These are phyloP conservation scores for Eremomyces bilateralis DNA, from an alignment of 495 filamentous ascomycete species.

Conservation along the genomic window DNA sequence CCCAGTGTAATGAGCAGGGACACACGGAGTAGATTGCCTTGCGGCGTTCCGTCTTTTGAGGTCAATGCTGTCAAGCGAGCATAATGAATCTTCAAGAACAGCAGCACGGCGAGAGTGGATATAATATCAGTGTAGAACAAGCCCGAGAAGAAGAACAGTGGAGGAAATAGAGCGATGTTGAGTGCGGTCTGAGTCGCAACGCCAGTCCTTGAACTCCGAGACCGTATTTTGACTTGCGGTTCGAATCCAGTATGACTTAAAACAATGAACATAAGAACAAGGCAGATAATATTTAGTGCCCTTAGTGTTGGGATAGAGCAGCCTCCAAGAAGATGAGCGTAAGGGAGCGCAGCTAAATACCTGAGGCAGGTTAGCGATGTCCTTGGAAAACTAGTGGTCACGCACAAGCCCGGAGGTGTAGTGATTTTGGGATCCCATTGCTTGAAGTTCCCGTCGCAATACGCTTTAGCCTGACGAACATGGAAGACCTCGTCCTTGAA, in stretches of 20 bases:
- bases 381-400: neutral
- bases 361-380: no score
- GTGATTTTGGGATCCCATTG: conserved; percentile 95
- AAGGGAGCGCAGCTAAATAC: no score
- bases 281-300: conserved; percentile 1
- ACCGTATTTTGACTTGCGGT: no score
- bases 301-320: neutral
- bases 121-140: conserved; percentile 85
- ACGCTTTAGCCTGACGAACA: conserved; percentile 72
- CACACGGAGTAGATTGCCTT: neutral
- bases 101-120: conserved; percentile 31
- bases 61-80: no score
- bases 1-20: neutral
- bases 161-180: conserved; percentile 73
- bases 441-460: conserved; percentile 51
- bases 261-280: no score
- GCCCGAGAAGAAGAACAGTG: conserved; percentile 83
- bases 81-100: neutral
- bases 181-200: conserved; percentile 36
- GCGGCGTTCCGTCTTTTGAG: neutral
- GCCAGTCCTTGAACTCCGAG: no score
- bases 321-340: conserved; percentile 5
- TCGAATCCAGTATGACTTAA: no score
- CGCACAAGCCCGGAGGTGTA: conserved; percentile 74
- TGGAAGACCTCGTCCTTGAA: conserved; percentile 84